These are phyloP conservation scores for Gliomastix tumulicola DNA, from an alignment of 2,329 filamentous ascomycete species.

Conservation along the genomic window DNA sequence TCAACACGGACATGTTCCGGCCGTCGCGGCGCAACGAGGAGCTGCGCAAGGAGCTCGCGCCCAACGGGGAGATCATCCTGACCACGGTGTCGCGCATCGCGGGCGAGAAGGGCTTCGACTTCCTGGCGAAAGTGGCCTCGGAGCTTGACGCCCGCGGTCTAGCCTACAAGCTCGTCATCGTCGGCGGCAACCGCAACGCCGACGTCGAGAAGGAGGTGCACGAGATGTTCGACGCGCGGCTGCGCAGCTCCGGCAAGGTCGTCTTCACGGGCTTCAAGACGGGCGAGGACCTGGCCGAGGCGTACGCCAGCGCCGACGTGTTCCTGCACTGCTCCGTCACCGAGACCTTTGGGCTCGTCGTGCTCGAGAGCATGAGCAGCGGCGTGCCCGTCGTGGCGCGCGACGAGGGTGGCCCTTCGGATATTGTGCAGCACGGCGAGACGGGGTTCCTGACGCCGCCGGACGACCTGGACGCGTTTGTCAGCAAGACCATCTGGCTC, in stretches of 20 bases:
- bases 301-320: constrained; percentile 62
- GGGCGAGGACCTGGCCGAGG: constrained; percentile 53
- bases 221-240: constrained; percentile 46
- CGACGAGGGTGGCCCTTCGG: constrained; percentile 62
- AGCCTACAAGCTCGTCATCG: constrained; percentile 57
- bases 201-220: constrained; percentile 56
- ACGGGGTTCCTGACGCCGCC: constrained; percentile 57
- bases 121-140: constrained; percentile 49
- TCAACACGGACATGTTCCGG: constrained; percentile 56
- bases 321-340: constrained; percentile 67
- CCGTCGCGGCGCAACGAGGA: constrained; percentile 42
- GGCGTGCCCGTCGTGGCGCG: constrained; percentile 62
- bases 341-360: constrained; percentile 65
- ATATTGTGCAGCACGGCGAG: constrained; percentile 53
- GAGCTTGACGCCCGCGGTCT: constrained; percentile 48
- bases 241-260: constrained; percentile 43
- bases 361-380: constrained; percentile 65
- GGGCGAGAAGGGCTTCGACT: constrained; percentile 65
- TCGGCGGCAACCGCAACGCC: constrained; percentile 60
- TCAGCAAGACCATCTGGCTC: constrained; percentile 42
- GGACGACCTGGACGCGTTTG: constrained; percentile 51
- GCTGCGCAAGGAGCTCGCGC: constrained; percentile 48
- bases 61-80: constrained; percentile 56
- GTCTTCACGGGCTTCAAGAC: constrained; percentile 61
- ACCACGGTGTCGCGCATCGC: constrained; percentile 61